These are phyloP conservation scores for Camelina laxa DNA, from an alignment of 345 rosid species.

Conservation along the genomic window DNA sequence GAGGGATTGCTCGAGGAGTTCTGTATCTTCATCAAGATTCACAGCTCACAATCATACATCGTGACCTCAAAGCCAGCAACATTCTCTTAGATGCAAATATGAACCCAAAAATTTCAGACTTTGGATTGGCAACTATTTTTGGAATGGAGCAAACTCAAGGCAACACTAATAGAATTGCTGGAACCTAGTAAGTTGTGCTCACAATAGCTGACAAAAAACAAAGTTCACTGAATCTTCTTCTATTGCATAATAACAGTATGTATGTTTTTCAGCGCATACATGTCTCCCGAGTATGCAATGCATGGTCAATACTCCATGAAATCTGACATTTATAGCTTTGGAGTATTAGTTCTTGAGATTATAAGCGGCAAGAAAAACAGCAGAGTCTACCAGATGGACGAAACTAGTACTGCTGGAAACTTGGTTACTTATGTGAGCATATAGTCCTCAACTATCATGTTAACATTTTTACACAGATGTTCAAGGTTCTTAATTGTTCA, in stretches of 20 bases:
- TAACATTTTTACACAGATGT: background rate
- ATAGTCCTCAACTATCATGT: background rate
- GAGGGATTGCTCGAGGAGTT: constrained; percentile 43
- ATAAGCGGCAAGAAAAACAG: constrained; percentile 38
- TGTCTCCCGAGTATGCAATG: constrained; percentile 44
- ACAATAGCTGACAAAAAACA: background rate
- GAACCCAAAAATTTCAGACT: constrained; percentile 47
- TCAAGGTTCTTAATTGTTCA: constrained; percentile 2
- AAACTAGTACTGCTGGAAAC: constrained; percentile 36
- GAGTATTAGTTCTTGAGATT: constrained; percentile 43
- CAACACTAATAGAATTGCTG: constrained; percentile 40
- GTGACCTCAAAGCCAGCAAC: constrained; percentile 45
- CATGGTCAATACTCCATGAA: constrained; percentile 38
- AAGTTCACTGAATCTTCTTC: background rate
- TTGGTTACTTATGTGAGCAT: constrained; percentile 39
- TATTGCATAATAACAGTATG: constrained; percentile 12
- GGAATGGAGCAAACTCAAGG: constrained; percentile 40
- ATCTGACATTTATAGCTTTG: constrained; percentile 40
- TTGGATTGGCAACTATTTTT: constrained; percentile 40
- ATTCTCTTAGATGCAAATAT: constrained; percentile 38
- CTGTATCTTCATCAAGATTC: constrained; percentile 50
- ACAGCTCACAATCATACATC: constrained; percentile 39
- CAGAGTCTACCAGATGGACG: constrained; percentile 31
- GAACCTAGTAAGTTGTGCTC: constrained; percentile 40
- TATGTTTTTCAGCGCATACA: constrained; percentile 39